A percentile compares a stretch with the other conserved stretches of the same genome.
Evolutionary conservation across 1,139 yeast species (phyloP).

Genomic region (Geotrichum australiense): DNA sequence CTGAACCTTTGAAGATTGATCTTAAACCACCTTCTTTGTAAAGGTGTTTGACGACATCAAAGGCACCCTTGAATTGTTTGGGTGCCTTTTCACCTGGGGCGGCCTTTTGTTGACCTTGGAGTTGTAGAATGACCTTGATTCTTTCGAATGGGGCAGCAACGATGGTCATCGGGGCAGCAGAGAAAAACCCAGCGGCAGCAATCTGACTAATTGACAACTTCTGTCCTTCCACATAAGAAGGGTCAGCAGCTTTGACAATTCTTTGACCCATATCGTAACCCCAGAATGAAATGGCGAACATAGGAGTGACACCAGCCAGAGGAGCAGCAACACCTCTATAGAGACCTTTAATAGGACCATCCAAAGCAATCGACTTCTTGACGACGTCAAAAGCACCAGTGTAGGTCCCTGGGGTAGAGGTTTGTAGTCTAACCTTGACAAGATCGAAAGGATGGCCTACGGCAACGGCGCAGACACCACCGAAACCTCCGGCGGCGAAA

Average conservation of each 20-base stretch:
- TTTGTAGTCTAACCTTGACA: conserved; percentile 83
- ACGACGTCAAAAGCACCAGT: conserved; percentile 59
- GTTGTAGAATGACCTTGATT: conserved; percentile 87
- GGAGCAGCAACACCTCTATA: conserved; percentile 90
- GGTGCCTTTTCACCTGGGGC: conserved; percentile 32
- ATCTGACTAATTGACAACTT: conserved; percentile 59
- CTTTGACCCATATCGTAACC: conserved; percentile 93
- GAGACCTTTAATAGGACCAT: conserved; percentile 76
- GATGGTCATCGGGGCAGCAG: conserved; percentile 90
- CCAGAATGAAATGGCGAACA: conserved; percentile 98
- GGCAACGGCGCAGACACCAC: conserved; percentile 76
- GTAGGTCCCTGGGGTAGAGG: conserved; percentile 48
- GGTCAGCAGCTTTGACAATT: conserved; percentile 40
- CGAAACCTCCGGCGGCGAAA: conserved; percentile 84
- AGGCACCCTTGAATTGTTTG: conserved; percentile 42
- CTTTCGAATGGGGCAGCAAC: conserved; percentile 97
- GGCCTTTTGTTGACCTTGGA: conserved; percentile 49
- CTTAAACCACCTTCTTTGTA: conserved; percentile 74
- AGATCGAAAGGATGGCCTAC: conserved; percentile 97
- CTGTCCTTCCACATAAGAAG: conserved; percentile 31
- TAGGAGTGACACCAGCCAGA: conserved; percentile 89
- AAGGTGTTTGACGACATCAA: conserved; percentile 60
- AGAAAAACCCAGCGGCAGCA: conserved; percentile 90
- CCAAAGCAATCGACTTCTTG: conserved; percentile 57
- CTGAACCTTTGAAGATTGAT: conserved; percentile 85